These are phyloP conservation scores for Trichoderma afroharzianum DNA, from an alignment of 2,329 filamentous ascomycete species.

Conservation along the genomic window DNA sequence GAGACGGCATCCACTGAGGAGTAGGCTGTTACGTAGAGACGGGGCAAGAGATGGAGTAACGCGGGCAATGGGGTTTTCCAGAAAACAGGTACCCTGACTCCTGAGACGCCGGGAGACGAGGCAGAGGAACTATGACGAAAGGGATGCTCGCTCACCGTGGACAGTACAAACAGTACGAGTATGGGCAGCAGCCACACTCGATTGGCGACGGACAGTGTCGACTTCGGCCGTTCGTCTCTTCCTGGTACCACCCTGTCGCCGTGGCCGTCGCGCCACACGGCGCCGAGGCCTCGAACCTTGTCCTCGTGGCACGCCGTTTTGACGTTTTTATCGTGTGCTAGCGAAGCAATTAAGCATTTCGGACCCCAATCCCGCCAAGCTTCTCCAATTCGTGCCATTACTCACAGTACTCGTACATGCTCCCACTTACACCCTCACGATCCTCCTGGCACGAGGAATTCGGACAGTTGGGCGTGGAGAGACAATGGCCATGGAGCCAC, in stretches of 20 bases:
- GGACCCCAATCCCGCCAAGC: background rate
- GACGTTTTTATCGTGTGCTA: constrained; percentile 6
- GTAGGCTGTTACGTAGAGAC: constrained; percentile 1
- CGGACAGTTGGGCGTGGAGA: background rate
- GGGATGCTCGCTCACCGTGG: constrained; percentile 3
- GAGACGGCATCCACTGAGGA: constrained; percentile 7
- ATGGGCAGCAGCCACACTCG: constrained; percentile 2
- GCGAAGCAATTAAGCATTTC: background rate
- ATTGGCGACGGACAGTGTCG: background rate
- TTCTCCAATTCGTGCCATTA: background rate
- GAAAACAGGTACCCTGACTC: background rate
- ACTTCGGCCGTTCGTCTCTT: background rate
- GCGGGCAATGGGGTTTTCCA: background rate
- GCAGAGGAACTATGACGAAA: background rate
- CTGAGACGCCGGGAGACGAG: background rate
- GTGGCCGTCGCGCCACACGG: constrained; percentile 14
- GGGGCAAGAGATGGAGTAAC: background rate
- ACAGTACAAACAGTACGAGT: constrained; percentile 3
- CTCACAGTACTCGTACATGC: constrained; percentile 11
- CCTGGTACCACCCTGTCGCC: background rate
- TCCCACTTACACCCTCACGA: background rate
- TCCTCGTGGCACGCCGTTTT: constrained; percentile 12
- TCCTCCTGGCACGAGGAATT: background rate
- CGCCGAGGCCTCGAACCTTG: constrained; percentile 16
- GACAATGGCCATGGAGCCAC: constrained; percentile 3